A percentile compares a stretch with the other conserved stretches of the same genome.
phyloP scores from a whole-genome alignment of 768 basidiomycete species.

The Auricularia sp. region DNA sequence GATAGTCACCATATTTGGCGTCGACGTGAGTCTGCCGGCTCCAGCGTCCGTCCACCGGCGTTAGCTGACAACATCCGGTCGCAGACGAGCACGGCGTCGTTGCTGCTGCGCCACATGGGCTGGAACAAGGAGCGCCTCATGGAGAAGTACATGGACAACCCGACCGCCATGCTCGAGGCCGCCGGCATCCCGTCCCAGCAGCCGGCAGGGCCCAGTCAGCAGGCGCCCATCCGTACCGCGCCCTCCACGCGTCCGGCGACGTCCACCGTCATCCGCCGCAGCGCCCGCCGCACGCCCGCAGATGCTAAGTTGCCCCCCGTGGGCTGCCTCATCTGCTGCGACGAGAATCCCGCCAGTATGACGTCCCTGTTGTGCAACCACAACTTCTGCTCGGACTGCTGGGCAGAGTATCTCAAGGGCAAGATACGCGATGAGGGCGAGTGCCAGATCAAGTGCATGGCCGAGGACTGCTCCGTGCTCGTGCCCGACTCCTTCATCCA shows the following conservation, averaged over 20 bases:
- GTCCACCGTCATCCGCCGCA: constrained; percentile 17
- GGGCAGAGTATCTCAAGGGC: constrained; percentile 66
- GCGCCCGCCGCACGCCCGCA: constrained; percentile 18
- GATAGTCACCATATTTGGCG: constrained; percentile 77
- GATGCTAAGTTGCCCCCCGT: constrained; percentile 37
- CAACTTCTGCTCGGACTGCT: constrained; percentile 74
- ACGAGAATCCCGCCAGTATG: constrained; percentile 49
- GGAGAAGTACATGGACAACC: constrained; percentile 95
- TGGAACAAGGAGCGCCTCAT: constrained; percentile 98
- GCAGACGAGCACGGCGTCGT: constrained; percentile 58
- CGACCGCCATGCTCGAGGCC: constrained; percentile 53
- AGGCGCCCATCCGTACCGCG: constrained; percentile 31
- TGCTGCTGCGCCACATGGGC: constrained; percentile 70
- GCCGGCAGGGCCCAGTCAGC: constrained; percentile 6
- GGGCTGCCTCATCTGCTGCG: constrained; percentile 90
- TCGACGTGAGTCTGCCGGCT: constrained; percentile 55
- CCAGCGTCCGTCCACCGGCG: not conserved
- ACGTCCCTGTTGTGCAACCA: constrained; percentile 77
- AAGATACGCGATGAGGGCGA: constrained; percentile 83
- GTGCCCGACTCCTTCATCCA: constrained; percentile 55
- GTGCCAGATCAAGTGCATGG: constrained; percentile 67
- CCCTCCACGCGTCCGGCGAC: constrained; percentile 26
- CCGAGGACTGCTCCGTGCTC: constrained; percentile 59
- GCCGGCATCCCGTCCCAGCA: constrained; percentile 48
- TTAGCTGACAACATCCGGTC: constrained; percentile 1